Evolutionary conservation across 768 basidiomycete species (phyloP).

Genomic region (Mycena capillaripes): DNA sequence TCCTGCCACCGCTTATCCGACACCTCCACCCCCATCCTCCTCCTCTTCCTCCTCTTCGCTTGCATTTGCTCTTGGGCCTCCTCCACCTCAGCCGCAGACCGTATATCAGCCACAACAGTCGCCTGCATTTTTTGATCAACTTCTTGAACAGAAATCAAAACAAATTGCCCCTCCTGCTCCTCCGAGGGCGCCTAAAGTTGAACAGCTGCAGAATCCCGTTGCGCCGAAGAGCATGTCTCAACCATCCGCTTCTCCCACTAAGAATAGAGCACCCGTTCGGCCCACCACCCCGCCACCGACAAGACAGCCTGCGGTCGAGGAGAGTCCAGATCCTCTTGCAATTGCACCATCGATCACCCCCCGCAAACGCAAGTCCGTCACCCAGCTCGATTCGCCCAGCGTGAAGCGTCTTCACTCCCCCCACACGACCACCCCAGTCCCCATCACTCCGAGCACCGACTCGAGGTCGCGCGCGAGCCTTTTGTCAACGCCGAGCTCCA

Average conservation of each 20-base stretch:
- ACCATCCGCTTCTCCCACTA: no score
- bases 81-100: constrained; percentile 33
- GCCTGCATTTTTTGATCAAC: constrained; percentile 73
- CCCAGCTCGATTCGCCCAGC: constrained; percentile 72
- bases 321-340: constrained; percentile 72
- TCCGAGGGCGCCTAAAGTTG: constrained; percentile 8
- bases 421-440: constrained; percentile 45
- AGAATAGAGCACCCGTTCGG: background rate
- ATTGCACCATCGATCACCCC: constrained; percentile 66
- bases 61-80: constrained; percentile 74
- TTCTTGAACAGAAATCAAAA: constrained; percentile 69
- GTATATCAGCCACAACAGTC: constrained; percentile 71
- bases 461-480: constrained; percentile 39
- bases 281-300: constrained; percentile 47
- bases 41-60: constrained; percentile 80
- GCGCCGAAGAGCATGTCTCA: background rate
- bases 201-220: background rate
- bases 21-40: constrained; percentile 77
- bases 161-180: constrained; percentile 48
- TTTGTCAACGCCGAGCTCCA: constrained; percentile 51
- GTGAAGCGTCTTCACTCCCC: constrained; percentile 67
- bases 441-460: constrained; percentile 46
- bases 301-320: constrained; percentile 39
- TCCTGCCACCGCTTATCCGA: constrained; percentile 78
- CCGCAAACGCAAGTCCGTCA: constrained; percentile 77